Base-by-base conservation (phyloP, 1,284 basidiomycete genomes). In the Pulveroboletus ridleyi region DNA sequence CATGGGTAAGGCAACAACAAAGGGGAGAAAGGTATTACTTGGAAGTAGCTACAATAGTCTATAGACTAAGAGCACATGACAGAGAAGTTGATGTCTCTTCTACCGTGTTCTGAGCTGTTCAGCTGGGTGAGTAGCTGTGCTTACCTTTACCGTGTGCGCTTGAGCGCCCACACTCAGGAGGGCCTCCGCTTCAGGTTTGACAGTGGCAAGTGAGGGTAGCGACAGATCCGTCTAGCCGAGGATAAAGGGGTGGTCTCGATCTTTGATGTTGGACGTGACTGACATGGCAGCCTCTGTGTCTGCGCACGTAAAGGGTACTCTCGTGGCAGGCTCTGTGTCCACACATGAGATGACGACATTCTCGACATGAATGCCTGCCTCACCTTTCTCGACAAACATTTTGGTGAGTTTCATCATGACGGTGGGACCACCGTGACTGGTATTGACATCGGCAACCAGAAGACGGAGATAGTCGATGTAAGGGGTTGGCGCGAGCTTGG, bases 191-290 rank as follows among this genome's bases (percentile, higher is more conserved):
- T 91, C 87, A 66, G 84, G 85, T 92, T 99, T 96, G 70, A 94
- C 87, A 44, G 83, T 83, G 67, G 92, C 94, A 62, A 99, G 85
- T 22, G 95, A 87, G 25, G 82, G 81, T 35, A 87, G 73, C 44
- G 76, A 78, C 22, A 92, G 77, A 79, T 98, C 96, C 58, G 96
- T 97, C 63, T 87, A 88, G 55, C 97, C 97, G 46, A 99, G 89
- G 77, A 99, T 96, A 85, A 98, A 99, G 42, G 95, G 81, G 74
- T 99, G 97, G 82, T 99, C 97, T 50, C 97, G 92, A 72, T 92
- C 89, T 80, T 99, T 98, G 68, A 99, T 95, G 81, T 99, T 99
- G 73, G 94, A 91, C 60, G 96, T 95, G 83, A 99, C 95, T 70
- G 99, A 88, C 3, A 96, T 99, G 6, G 97, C 97, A 13, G 97